A percentile compares a stretch with the other conserved stretches of the same genome.
These are phyloP conservation scores for Conticribra weissflogii DNA, from an alignment of 108 stramenopile species.

Conservation along the genomic window DNA sequence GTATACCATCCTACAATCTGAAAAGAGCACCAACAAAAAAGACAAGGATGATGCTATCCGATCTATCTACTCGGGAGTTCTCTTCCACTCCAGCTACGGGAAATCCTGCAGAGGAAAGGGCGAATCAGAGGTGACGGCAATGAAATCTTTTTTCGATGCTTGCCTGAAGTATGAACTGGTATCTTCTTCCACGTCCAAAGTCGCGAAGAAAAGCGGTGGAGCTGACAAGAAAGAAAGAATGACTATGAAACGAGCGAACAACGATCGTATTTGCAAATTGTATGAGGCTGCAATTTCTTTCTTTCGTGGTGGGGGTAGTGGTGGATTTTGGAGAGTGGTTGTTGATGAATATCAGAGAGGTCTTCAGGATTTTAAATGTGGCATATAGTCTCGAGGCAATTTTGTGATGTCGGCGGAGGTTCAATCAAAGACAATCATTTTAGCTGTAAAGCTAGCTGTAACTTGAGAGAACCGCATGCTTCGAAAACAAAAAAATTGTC, in stretches of 20 bases:
- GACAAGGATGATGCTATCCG: slow-evolving; percentile 37
- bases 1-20: slow-evolving; percentile 19
- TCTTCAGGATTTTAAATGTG: slow-evolving; percentile 34
- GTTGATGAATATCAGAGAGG: slow-evolving; percentile 30
- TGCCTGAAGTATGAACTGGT: slow-evolving; percentile 54
- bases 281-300: slow-evolving; percentile 63
- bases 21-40: neutral
- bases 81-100: slow-evolving; percentile 56
- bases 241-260: slow-evolving; percentile 10
- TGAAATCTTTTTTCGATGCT: slow-evolving; percentile 51
- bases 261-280: slow-evolving; percentile 37
- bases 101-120: slow-evolving; percentile 38
- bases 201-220: slow-evolving; percentile 20
- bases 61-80: slow-evolving; percentile 60
- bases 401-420: too few species aligned
- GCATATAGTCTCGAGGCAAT: slow-evolving; percentile 10
- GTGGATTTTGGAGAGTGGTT: slow-evolving; percentile 16
- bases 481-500: too few species aligned
- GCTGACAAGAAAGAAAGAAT: slow-evolving; percentile 16
- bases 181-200: slow-evolving; percentile 7
- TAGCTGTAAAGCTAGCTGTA: too few species aligned
- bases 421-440: too few species aligned
- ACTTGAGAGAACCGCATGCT: too few species aligned
- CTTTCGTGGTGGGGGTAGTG: slow-evolving; percentile 37
- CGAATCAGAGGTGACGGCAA: slow-evolving; percentile 36